Evolutionary conservation across 2,329 filamentous ascomycete species (phyloP).

Genomic region (Penicillium occitanis): DNA sequence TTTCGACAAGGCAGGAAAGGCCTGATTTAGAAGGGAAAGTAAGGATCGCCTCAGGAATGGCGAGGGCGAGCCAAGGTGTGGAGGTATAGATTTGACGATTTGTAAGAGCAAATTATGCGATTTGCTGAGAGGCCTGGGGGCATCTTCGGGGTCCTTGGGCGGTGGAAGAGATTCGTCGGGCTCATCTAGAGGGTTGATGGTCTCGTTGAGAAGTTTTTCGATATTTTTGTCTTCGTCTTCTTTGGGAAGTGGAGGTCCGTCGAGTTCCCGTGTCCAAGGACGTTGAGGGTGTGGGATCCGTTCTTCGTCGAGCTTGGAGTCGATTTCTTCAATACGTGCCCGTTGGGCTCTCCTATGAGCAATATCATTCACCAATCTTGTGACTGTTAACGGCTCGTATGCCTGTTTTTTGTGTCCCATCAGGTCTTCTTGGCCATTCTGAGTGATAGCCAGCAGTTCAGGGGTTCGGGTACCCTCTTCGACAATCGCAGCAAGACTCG

Average conservation of each 20-base stretch:
- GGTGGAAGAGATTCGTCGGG: slow-evolving; percentile 37
- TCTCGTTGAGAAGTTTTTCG: slow-evolving; percentile 25
- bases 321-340: slow-evolving; percentile 25
- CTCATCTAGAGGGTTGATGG: slow-evolving; percentile 25
- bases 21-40: slow-evolving; percentile 71
- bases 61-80: slow-evolving; percentile 84
- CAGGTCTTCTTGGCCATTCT: slow-evolving; percentile 27
- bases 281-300: slow-evolving; percentile 32
- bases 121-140: slow-evolving; percentile 65
- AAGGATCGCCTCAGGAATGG: slow-evolving; percentile 75
- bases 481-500: slow-evolving; percentile 77
- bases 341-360: slow-evolving; percentile 36
- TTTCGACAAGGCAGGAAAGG: slow-evolving; percentile 67
- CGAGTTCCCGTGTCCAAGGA: slow-evolving; percentile 33
- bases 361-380: slow-evolving; percentile 37
- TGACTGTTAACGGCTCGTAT: slow-evolving; percentile 33
- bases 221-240: slow-evolving; percentile 27
- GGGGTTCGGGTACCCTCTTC: slow-evolving; percentile 70
- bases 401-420: slow-evolving; percentile 32
- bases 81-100: slow-evolving; percentile 80
- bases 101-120: slow-evolving; percentile 78
- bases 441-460: slow-evolving; percentile 47
- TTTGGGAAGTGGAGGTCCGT: slow-evolving; percentile 29
- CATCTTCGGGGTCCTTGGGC: slow-evolving; percentile 52
- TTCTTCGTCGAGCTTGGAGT: slow-evolving; percentile 28